Base-by-base conservation (phyloP, 164 flowering plant genomes). In the Litsea cubeba region DNA sequence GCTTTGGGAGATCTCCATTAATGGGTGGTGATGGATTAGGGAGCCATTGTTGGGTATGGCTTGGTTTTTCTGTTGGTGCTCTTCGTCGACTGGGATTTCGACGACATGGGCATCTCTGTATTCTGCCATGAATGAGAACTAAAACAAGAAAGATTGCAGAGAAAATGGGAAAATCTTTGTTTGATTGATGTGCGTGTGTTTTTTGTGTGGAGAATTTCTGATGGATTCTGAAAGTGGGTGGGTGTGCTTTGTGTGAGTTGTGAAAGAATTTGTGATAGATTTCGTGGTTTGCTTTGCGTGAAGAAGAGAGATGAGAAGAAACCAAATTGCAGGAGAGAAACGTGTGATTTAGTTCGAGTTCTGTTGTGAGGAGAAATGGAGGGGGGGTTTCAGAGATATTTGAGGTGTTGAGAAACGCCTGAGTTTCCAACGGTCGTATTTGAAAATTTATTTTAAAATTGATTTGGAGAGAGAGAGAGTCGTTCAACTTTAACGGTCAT, bases 1-100 rank as follows among this genome's bases (percentile, higher is more conserved):
- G 80, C 94, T 89, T 40, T 78, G 72, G 0, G 97, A 89, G 79
- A 95, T 93, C 70, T 95, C 98, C 85, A 82, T 82, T 65, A 93
- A 70, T 50, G 99, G 99, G 82, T 95, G 99, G 77, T 89, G 80
- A 75, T 90, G 86, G 46, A 91, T 91, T 30, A 30, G n/a, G 10
- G 69, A 66, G n/a, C 6, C 15, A 18, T 18, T 66, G 49, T 66
- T 63, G 17, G 30, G 22, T 23, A 85, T 87, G 17, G 83, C 69
- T 46, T 77, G 51, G 0, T 28, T 66, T 54, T 50, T 74, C 17
- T 73, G 69, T 69, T 67, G 50, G 72, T 32, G 49, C 76, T 89
- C 90, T 69, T 84, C 85, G 58, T 87, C 91, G 17, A 85, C 86
- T 0, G 91, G 88, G 79, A 93, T 93, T 83, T 89, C 95, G 1